A percentile compares a stretch with the other conserved stretches of the same genome.
phyloP scores from a whole-genome alignment of 352 stramenopile genomes.

The Blastocystis sp. region DNA sequence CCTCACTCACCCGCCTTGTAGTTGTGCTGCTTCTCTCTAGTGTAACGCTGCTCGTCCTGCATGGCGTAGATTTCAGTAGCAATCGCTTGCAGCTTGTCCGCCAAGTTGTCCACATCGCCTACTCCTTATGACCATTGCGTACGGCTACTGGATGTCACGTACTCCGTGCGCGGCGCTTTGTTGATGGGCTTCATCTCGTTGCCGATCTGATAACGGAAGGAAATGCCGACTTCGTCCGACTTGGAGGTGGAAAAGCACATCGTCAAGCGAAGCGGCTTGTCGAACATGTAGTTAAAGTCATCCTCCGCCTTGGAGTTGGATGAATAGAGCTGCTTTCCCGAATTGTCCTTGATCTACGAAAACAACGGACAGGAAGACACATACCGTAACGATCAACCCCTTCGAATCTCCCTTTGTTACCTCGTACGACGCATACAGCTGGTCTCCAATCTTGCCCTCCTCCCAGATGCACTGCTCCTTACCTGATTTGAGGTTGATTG shows the following conservation, averaged over 20 bases:
- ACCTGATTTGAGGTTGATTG: neutral
- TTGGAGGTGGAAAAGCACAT: conserved; percentile 10
- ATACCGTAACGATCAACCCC: conserved; percentile 10
- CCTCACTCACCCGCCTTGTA: conserved; percentile 20
- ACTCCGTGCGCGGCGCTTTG: conserved; percentile 5
- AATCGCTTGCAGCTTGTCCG: conserved; percentile 34
- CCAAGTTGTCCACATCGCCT: conserved; percentile 52
- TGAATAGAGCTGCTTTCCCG: neutral
- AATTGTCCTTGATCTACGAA: conserved; percentile 33
- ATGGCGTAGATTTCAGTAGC: conserved; percentile 51
- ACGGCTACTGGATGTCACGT: conserved; percentile 27
- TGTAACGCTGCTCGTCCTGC: conserved; percentile 63
- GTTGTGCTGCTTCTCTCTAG: conserved; percentile 29
- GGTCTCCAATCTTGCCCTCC: conserved; percentile 21
- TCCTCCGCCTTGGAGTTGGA: neutral
- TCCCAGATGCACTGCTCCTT: conserved; percentile 49
- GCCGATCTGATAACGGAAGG: conserved; percentile 27
- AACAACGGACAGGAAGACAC: neutral
- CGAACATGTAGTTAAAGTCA: conserved; percentile 34
- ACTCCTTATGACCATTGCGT: neutral
- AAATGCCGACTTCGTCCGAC: neutral
- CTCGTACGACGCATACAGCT: conserved; percentile 40
- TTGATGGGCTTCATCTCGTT: conserved; percentile 35
- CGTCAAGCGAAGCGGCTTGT: neutral
- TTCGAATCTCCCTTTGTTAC: conserved; percentile 11